Evolutionary conservation across 2,329 filamentous ascomycete genomes (phyloP), one percentile per base, ranked within the genome.

Genomic region (Septoria petroselini): DNA sequence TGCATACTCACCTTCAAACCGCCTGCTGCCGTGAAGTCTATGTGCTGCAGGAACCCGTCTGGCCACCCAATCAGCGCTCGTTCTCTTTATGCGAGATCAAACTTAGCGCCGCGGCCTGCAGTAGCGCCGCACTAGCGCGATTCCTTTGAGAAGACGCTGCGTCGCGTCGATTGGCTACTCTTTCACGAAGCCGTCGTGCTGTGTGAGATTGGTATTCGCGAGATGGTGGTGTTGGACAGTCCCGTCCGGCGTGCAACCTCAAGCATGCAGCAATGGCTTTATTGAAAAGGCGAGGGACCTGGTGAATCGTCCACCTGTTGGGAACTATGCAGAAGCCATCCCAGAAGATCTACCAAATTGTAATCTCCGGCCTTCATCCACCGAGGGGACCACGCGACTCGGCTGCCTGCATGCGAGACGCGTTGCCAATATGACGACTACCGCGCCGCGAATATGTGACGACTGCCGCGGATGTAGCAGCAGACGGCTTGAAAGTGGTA

Each of bases 1-100:
- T n/a, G n/a, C n/a, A n/a, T n/a, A n/a, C n/a, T n/a, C n/a, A n/a
- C n/a, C n/a, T n/a, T n/a, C n/a, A n/a, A n/a, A n/a, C 18, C 7
- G 17, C n/a, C 14, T 41, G 30, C 29, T 42, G 37, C 29, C 33
- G 19, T 27, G 23, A 29, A 48, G 30, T 35, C 41, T 33, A 41
- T 19, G 38, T 47, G 23, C 50, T 52, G 50, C 50, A 52, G 50
- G 50, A 52, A 52, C 43, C 43, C 49, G 49, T 37, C 18, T 34
- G 11, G n/a, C 15, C 14, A 25, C 18, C 50, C 50, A 52, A 52
- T 52, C 11, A 39, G 11, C 9, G 18, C 17, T n/a, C 8, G 25
- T 17, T 14, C 31, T 39, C 23, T 41, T 40, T 39, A 48, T 52
- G 49, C 44, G 40, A 43, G 50, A 52, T 40, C 48, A 21, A n/a